phyloP scores from a whole-genome alignment of 257 asterid species.

The Nicotiana paniculata region DNA sequence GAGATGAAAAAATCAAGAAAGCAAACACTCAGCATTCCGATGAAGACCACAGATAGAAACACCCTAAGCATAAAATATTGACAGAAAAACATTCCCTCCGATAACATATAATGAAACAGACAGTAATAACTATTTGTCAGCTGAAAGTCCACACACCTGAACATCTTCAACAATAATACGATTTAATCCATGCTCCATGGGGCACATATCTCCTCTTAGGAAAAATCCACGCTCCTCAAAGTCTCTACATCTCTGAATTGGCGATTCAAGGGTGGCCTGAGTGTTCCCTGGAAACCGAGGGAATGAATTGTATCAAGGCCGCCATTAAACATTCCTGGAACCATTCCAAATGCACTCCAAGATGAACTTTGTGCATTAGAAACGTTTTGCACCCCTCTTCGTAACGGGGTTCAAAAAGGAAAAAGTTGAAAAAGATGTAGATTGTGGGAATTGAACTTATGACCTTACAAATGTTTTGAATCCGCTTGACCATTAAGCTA shows the following conservation, averaged over 20 bases:
- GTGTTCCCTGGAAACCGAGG: constrained; percentile 61
- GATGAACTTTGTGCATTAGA: constrained; percentile 49
- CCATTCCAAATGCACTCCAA: constrained; percentile 80
- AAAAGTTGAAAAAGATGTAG: too few relatives aligned
- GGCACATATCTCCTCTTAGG: constrained; percentile 98
- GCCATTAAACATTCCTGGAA: constrained; percentile 72
- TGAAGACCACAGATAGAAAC: background rate
- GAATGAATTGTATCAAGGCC: constrained; percentile 70
- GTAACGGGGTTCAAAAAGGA: too few relatives aligned
- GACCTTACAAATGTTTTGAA: too few relatives aligned
- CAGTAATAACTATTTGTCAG: constrained; percentile 1
- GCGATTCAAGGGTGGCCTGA: constrained; percentile 56
- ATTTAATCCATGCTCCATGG: constrained; percentile 94
- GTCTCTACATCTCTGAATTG: constrained; percentile 86
- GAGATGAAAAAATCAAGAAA: background rate
- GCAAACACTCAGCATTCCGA: background rate
- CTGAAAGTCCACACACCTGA: constrained; percentile 48
- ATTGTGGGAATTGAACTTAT: too few relatives aligned
- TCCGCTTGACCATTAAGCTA: too few relatives aligned
- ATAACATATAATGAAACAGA: background rate
- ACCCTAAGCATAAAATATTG: background rate
- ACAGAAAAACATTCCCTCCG: background rate
- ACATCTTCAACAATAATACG: constrained; percentile 98
- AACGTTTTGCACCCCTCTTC: constrained; percentile 60
- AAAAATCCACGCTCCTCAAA: constrained; percentile 99